Conservation (phyloP, 495 filamentous ascomycete species). For the Penicillium samsonianum region DNA sequence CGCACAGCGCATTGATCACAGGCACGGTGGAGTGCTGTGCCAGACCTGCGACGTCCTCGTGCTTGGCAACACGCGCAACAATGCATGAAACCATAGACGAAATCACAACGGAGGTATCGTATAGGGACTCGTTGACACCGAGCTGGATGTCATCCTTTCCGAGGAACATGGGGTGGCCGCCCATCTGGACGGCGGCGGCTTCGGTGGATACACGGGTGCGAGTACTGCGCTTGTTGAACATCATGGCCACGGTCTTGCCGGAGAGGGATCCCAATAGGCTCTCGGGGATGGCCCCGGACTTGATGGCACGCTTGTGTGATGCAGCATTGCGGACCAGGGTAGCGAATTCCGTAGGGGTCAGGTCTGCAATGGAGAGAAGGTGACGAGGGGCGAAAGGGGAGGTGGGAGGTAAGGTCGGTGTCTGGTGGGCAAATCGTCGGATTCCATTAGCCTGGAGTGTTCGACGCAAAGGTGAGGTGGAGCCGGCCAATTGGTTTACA, state of each 20-base stretch:
- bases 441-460: conserved; percentile 36
- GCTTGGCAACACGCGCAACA: conserved; percentile 82
- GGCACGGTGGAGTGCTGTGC: conserved; percentile 82
- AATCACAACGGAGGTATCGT: conserved; percentile 85
- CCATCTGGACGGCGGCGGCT: conserved; percentile 76
- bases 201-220: conserved; percentile 92
- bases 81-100: conserved; percentile 91
- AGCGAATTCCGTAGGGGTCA: conserved; percentile 75
- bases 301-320: conserved; percentile 73
- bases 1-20: conserved; percentile 91
- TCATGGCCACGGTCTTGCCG: conserved; percentile 87
- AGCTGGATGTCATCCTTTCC: conserved; percentile 94
- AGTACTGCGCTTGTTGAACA: conserved; percentile 94
- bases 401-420: conserved; percentile 36
- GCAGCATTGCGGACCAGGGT: conserved; percentile 79
- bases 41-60: conserved; percentile 76
- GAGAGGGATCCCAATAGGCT: conserved; percentile 56
- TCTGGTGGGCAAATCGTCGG: conserved; percentile 42
- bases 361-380: conserved; percentile 85
- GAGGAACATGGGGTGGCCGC: conserved; percentile 94
- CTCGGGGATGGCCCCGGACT: conserved; percentile 64
- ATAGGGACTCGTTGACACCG: conserved; percentile 90
- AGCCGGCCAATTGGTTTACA: conserved; percentile 38
- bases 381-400: conserved; percentile 68
- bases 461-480: conserved; percentile 35